Conservation (phyloP, 73 alveolate genomes). For the Paramecium sonneborni region DNA sequence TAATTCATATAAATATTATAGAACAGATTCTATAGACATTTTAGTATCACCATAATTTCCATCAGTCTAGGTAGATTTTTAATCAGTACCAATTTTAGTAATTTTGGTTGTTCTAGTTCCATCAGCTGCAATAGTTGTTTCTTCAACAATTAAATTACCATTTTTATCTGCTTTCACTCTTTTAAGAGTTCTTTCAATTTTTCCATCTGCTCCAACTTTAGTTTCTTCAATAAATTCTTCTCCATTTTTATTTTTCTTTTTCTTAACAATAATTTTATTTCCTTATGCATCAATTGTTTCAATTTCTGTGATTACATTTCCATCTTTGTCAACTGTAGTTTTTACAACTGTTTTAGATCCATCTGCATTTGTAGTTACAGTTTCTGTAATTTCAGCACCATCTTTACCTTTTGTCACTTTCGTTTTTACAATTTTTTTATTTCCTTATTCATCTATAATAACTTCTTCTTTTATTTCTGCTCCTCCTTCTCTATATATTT, state of each 20-base stretch:
- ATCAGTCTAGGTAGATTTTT: constrained; percentile 51
- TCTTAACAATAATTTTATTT: constrained; percentile 51
- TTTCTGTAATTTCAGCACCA: constrained; percentile 59
- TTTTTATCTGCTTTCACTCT: constrained; percentile 23
- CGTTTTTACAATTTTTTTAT: constrained; percentile 50
- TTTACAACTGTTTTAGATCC: constrained; percentile 48
- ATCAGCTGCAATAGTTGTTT: constrained; percentile 55
- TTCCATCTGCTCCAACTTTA: constrained; percentile 59
- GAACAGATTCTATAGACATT: background rate
- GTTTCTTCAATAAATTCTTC: constrained; percentile 66
- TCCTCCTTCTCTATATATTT: constrained; percentile 42
- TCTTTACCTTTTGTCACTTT: constrained; percentile 59
- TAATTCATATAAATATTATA: background rate
- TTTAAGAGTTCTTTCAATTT: background rate
- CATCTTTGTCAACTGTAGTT: constrained; percentile 64
- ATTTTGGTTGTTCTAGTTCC: constrained; percentile 50
- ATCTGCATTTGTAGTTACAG: constrained; percentile 47
- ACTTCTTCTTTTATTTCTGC: constrained; percentile 50
- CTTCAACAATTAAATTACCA: constrained; percentile 55
- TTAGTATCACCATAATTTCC: constrained; percentile 1
- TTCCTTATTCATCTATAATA: constrained; percentile 54
- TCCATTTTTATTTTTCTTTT: constrained; percentile 55
- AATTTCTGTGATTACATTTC: constrained; percentile 59
- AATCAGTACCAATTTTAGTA: constrained; percentile 53
- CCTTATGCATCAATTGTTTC: constrained; percentile 63